Base-by-base conservation (phyloP, 1,284 basidiomycete species). In the Cutaneotrichosporon mucoides region DNA sequence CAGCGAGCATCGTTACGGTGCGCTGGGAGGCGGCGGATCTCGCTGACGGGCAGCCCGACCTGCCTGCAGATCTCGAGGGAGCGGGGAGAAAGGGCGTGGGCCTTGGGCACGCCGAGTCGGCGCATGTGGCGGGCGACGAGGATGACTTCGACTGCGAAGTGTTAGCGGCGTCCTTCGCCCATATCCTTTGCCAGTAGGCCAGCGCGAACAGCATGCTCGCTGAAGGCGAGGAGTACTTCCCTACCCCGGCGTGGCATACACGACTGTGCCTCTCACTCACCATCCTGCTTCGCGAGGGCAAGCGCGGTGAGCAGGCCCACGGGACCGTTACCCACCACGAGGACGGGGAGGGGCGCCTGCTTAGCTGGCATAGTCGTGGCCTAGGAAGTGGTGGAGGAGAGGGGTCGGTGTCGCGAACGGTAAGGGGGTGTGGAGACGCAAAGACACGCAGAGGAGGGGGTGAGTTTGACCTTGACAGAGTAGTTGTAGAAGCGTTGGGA, bases 11-110 rank as follows among this genome's bases (percentile, higher is more conserved):
- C 67, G 11, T 53, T 38, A 3, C 67, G 56, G 54, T 61, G 63
- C 2, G 67, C 63, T 0, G 65, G 65, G n/a, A 61, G 59, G 6
- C 35, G 38, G 11, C 66, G 58, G 40, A 68, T 64, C 7, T 56
- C 43, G 34, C 47, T 45, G 33, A 64, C 57, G 4, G 61, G 57
- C 2, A 67, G 52, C n/a, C 57, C 57, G 36, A 65, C 58, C 54
- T 68, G 67, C 10, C 67, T 57, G 42, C 59, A 64, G 36, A 67
- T 67, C 51, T 68, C 67, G 24, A 68, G 57, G 3, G 65, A 64
- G 5, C 67, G 63, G 0, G 67, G 62, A 1, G 65, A 64, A 15
- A 68, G 57, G 5, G 64, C 66, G 40, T 68, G 67, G 1, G 67
- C 67, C 55, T 68, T 68, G 1, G 67, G 67, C 0, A 65, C 65